Evolutionary conservation across 2,329 filamentous ascomycete genomes (phyloP), one percentile per base, ranked within the genome.

Genomic region (Cordyceps cicadae): DNA sequence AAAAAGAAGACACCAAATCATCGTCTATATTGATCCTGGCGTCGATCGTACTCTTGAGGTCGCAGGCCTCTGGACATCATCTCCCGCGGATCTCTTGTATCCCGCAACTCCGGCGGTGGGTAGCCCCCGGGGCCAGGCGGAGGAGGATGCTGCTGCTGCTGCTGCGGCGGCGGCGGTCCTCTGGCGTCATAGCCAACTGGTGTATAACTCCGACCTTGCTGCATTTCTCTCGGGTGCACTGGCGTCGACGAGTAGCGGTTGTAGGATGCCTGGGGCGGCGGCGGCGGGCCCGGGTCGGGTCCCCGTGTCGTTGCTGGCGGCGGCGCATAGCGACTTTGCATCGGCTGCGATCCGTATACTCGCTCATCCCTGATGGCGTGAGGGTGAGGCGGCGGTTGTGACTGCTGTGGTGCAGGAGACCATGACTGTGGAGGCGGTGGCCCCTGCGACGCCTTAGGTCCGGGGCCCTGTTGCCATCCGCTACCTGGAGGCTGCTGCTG

Each of bases 31-130:
- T 73, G 71, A 62, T 80, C 77, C 3, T 71, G 71, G 45, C 74
- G 76, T 26, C 72, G 72, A 9, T 80, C 77, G 55, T 77, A 80
- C 39, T 79, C 77, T 37, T 77, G 77, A 15, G 76, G 77, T 55
- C 77, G 70, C 37, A 79, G 64, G 29, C 77, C 76, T 39, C 77
- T 73, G 17, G 70, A 70, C 64, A 78, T 72, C 60, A 78, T 70
- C n/a, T 75, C 72, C 32, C 76, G 71, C 34, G 73, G 73, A 60
- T 77, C 75, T 50, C 73, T 69, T 15, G 72, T 65, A 17, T 57
- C 62, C 69, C 67, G 70, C 19, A 66, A 65, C 29, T 70, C 68
- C 24, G 62, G 64, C 15, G 39, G 39, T 2, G 53, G 57, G n/a
- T 66, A 62, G 4, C 64, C 63, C 12, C 62, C 63, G 8, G 62